These are phyloP conservation scores for Pichia sp. DNA, from an alignment of 1,139 yeast genomes.

Conservation along the genomic window DNA sequence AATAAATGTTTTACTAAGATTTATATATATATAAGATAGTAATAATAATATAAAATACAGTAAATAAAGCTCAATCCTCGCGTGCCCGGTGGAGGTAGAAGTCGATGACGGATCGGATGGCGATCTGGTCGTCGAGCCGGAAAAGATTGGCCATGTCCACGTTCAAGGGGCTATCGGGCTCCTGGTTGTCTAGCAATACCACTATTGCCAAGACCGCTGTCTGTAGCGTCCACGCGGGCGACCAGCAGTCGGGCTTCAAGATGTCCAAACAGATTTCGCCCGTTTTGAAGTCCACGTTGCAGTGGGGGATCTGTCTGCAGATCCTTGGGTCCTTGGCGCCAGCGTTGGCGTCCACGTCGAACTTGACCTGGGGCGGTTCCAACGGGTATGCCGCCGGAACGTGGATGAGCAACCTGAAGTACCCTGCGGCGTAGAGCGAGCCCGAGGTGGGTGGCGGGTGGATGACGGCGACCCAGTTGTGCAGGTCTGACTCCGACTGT, in stretches of 20 bases:
- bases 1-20: slow-evolving; percentile 35
- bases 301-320: slow-evolving; percentile 56
- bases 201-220: slow-evolving; percentile 69
- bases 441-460: slow-evolving; percentile 46
- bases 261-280: slow-evolving; percentile 89
- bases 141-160: slow-evolving; percentile 79
- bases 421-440: slow-evolving; percentile 48
- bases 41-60: neutral
- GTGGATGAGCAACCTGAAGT: slow-evolving; percentile 36
- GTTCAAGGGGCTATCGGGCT: slow-evolving; percentile 81
- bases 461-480: slow-evolving; percentile 57
- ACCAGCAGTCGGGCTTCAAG: slow-evolving; percentile 59
- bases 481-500: slow-evolving; percentile 40
- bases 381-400: slow-evolving; percentile 49
- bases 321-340: neutral
- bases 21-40: slow-evolving; percentile 5
- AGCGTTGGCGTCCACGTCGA: slow-evolving; percentile 26
- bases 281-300: slow-evolving; percentile 62
- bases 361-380: slow-evolving; percentile 61
- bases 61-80: neutral
- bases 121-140: slow-evolving; percentile 51
- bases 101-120: slow-evolving; percentile 58
- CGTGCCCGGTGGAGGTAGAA: slow-evolving; percentile 38
- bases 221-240: slow-evolving; percentile 83
- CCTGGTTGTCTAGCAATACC: slow-evolving; percentile 68